These are phyloP conservation scores for Aspergillus piperis DNA, from an alignment of 2,329 filamentous ascomycete species.

Conservation along the genomic window DNA sequence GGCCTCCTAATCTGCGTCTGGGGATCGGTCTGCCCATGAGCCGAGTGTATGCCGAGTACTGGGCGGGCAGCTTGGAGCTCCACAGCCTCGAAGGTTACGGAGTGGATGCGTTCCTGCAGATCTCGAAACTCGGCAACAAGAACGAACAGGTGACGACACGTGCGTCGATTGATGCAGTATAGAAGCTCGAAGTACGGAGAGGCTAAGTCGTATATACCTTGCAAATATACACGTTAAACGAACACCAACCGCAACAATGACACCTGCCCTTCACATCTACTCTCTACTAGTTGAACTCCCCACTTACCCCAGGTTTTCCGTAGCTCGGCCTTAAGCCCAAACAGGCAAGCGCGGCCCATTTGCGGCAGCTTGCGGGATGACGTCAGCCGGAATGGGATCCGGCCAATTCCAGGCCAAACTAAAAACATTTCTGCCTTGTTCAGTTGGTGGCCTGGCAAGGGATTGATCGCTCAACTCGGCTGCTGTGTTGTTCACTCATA, in stretches of 20 bases:
- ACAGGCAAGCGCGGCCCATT: conserved; percentile 2
- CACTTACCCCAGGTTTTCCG: conserved; percentile 11
- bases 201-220: no score
- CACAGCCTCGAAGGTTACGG: conserved; percentile 95
- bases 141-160: conserved; percentile 87
- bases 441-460: no score
- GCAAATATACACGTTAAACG: neutral
- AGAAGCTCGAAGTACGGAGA: conserved; percentile 17
- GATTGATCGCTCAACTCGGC: no score
- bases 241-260: neutral
- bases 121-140: conserved; percentile 95
- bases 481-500: no score
- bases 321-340: neutral
- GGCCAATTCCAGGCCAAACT: neutral
- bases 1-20: conserved; percentile 81
- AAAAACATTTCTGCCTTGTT: no score
- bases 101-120: conserved; percentile 92
- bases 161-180: conserved; percentile 76
- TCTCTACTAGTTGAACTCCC: neutral
- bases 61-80: conserved; percentile 87
- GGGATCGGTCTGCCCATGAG: conserved; percentile 94
- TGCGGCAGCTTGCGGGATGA: conserved; percentile 17
- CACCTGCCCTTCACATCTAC: neutral
- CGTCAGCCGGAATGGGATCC: conserved; percentile 15
- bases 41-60: conserved; percentile 94